Percentiles rank a stretch among this genome's conserved stretches.
Evolutionary conservation across 495 filamentous ascomycete genomes (phyloP).

Genomic region (Lichina pygmaea): DNA sequence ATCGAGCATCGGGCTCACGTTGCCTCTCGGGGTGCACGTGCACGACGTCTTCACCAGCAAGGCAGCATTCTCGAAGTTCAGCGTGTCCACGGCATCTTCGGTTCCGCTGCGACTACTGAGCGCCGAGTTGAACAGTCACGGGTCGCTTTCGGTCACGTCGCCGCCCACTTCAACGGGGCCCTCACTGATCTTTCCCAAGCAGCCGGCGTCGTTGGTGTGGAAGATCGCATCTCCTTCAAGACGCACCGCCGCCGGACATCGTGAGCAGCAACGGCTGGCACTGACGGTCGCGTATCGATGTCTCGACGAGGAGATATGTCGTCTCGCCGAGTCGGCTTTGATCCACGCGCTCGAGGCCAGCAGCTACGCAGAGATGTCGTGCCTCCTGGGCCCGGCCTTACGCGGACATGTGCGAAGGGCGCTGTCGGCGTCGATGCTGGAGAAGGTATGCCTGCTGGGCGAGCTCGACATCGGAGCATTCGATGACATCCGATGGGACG

Average conservation of each 20-base stretch:
- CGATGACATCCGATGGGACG: constrained; percentile 9
- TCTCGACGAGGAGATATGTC: constrained; percentile 40
- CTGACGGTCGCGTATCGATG: constrained; percentile 56
- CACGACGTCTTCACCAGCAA: constrained; percentile 81
- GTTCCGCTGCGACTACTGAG: constrained; percentile 49
- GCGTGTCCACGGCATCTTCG: constrained; percentile 46
- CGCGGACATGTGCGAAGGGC: constrained; percentile 21
- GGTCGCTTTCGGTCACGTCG: no score
- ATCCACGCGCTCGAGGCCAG: constrained; percentile 13
- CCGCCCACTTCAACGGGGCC: no score
- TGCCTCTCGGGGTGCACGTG: constrained; percentile 84
- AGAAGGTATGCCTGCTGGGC: constrained; percentile 23
- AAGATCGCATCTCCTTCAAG: constrained; percentile 2
- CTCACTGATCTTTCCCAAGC: constrained; percentile 40
- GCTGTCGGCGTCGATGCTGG: constrained; percentile 31
- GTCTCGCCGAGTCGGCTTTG: constrained; percentile 11
- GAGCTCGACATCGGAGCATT: constrained; percentile 11
- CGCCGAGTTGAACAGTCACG: constrained; percentile 30
- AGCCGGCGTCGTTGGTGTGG: constrained; percentile 61
- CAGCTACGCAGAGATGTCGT: constrained; percentile 16
- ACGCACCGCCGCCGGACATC: constrained; percentile 14
- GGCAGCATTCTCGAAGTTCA: constrained; percentile 68
- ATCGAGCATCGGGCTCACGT: constrained; percentile 32
- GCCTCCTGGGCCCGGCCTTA: constrained; percentile 21
- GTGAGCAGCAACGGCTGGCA: constrained; percentile 23